Conservation (phyloP, 768 basidiomycete species). For the Strobilomyces dryophilus region DNA sequence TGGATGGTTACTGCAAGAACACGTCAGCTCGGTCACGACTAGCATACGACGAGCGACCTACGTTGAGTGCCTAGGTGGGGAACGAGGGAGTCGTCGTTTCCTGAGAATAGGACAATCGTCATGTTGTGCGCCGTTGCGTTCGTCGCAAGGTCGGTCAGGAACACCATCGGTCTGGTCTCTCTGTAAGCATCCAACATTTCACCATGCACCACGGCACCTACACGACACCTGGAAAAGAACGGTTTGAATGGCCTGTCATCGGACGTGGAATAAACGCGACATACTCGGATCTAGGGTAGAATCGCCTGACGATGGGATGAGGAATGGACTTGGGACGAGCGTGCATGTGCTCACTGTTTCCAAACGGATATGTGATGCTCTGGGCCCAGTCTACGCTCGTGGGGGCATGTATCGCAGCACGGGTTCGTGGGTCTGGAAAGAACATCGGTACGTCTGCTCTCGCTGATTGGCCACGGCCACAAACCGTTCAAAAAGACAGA, state of each 20-base stretch:
- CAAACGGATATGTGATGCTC: conserved; percentile 29
- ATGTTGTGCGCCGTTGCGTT: conserved; percentile 53
- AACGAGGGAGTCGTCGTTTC: conserved; percentile 65
- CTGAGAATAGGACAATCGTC: conserved; percentile 57
- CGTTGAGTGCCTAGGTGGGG: conserved; percentile 63
- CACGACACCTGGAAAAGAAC: conserved; percentile 28
- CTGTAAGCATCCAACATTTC: conserved; percentile 7
- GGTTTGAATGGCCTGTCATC: not conserved
- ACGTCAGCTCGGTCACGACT: conserved; percentile 2
- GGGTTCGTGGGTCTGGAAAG: conserved; percentile 46
- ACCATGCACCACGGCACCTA: conserved; percentile 15
- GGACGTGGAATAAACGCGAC: conserved; percentile 4
- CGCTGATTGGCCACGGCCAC: conserved; percentile 8
- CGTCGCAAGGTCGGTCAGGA: conserved; percentile 61
- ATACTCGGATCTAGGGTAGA: conserved; percentile 31
- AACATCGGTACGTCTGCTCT: not conserved
- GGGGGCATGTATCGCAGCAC: conserved; percentile 65
- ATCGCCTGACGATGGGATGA: conserved; percentile 12
- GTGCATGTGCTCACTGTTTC: conserved; percentile 21
- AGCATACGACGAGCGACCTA: conserved; percentile 22
- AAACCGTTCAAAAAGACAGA: conserved; percentile 61
- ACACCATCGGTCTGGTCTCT: conserved; percentile 51
- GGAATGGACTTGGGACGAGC: not conserved
- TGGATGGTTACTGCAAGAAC: conserved; percentile 50
- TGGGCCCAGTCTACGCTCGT: conserved; percentile 46